These are phyloP conservation scores for Chlamydomonas sphaeroides DNA, from an alignment of 139 green algal species.

Conservation along the genomic window DNA sequence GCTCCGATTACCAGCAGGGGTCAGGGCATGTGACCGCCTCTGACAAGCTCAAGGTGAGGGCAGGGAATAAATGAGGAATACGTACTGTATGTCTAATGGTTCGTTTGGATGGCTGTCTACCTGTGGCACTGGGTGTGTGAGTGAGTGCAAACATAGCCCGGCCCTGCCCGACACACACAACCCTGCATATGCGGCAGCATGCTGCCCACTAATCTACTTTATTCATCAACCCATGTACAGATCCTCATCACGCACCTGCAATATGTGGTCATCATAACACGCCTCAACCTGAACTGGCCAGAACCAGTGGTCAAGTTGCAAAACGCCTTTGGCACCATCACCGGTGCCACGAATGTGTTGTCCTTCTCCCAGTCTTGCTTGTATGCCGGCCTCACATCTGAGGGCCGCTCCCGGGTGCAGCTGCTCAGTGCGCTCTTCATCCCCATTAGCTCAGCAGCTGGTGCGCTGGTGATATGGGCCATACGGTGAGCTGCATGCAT, in stretches of 20 bases:
- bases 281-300: conserved; percentile 2
- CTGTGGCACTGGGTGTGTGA: no score
- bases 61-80: no score
- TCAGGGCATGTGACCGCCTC: background rate
- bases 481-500: background rate
- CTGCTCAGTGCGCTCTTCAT: background rate
- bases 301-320: background rate
- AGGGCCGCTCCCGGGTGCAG: no score
- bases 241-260: conserved; percentile 9
- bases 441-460: no score
- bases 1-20: no score
- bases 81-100: no score
- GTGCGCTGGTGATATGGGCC: background rate
- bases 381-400: background rate
- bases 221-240: background rate
- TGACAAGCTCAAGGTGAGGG: background rate
- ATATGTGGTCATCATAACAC: conserved; percentile 9
- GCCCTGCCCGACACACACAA: no score
- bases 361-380: background rate
- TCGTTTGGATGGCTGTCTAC: no score
- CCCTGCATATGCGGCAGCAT: no score
- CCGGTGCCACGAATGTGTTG: background rate
- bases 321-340: background rate
- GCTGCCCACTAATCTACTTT: no score
- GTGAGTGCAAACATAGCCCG: no score